These are phyloP conservation scores for Citrullus amarus DNA, from an alignment of 306 rosid genomes.

Conservation along the genomic window DNA sequence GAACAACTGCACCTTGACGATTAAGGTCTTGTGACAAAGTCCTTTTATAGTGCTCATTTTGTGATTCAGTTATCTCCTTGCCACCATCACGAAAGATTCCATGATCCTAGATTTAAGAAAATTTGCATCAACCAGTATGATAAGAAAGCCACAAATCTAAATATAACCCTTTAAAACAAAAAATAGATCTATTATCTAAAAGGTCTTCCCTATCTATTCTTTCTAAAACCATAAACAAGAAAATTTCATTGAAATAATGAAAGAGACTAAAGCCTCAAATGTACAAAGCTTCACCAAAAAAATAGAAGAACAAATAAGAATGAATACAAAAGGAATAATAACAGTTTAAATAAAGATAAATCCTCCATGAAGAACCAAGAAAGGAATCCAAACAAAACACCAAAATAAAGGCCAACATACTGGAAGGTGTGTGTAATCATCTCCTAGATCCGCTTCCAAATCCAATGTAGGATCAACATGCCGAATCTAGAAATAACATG, in stretches of 20 bases:
- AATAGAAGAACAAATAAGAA: too few relatives aligned
- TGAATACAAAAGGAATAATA: too few relatives aligned
- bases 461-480: slow-evolving; percentile 92
- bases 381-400: too few relatives aligned
- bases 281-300: too few relatives aligned
- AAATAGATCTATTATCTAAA: background rate
- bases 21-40: slow-evolving; percentile 93
- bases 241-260: too few relatives aligned
- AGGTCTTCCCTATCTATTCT: background rate
- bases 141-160: background rate
- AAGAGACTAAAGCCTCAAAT: too few relatives aligned
- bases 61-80: slow-evolving; percentile 64
- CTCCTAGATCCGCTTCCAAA: slow-evolving; percentile 98
- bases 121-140: background rate
- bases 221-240: too few relatives aligned
- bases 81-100: slow-evolving; percentile 93
- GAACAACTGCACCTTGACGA: slow-evolving; percentile 96
- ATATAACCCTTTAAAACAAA: background rate
- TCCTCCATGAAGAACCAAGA: too few relatives aligned
- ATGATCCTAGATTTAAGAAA: slow-evolving; percentile 55
- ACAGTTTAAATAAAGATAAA: too few relatives aligned
- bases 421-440: slow-evolving; percentile 89
- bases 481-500: slow-evolving; percentile 43
- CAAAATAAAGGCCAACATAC: slow-evolving; percentile 29
- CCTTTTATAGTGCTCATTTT: slow-evolving; percentile 42